Evolutionary conservation across 192 early-diverging fungal genomes (phyloP).

Genomic region (Martensiomyces pterosporus): DNA sequence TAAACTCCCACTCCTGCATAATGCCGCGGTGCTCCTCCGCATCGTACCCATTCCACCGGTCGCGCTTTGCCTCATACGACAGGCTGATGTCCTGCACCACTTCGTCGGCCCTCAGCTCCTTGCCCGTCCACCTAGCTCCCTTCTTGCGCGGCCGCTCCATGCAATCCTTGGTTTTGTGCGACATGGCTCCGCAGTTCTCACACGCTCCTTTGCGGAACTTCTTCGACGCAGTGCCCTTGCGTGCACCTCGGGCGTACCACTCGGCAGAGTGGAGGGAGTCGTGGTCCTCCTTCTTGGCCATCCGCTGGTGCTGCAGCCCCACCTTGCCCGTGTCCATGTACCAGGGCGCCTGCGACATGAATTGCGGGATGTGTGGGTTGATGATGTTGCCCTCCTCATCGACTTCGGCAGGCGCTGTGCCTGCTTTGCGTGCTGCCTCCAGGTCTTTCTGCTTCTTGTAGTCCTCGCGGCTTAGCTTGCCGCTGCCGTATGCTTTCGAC

Average conservation of each 20-base stretch:
- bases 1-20: constrained; percentile 72
- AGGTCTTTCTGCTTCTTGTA: constrained; percentile 92
- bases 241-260: constrained; percentile 34
- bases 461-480: constrained; percentile 89
- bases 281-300: not conserved
- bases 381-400: constrained; percentile 90
- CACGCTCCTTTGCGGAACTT: constrained; percentile 96
- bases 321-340: constrained; percentile 76
- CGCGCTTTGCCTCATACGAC: constrained; percentile 93
- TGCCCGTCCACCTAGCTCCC: constrained; percentile 85
- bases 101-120: constrained; percentile 83
- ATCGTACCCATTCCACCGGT: constrained; percentile 99
- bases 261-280: constrained; percentile 6
- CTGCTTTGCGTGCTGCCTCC: constrained; percentile 94
- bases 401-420: constrained; percentile 78
- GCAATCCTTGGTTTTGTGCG: constrained; percentile 92
- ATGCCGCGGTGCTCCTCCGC: constrained; percentile 71
- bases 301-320: constrained; percentile 85
- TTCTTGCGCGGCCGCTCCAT: constrained; percentile 85
- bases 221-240: constrained; percentile 70
- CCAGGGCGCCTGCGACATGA: constrained; percentile 95
- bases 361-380: constrained; percentile 98
- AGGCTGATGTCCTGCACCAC: constrained; percentile 68
- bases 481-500: constrained; percentile 18
- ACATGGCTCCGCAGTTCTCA: constrained; percentile 95